Conservation (phyloP, 2,329 filamentous ascomycete species). For the Graphiopsis chlorocephala region DNA sequence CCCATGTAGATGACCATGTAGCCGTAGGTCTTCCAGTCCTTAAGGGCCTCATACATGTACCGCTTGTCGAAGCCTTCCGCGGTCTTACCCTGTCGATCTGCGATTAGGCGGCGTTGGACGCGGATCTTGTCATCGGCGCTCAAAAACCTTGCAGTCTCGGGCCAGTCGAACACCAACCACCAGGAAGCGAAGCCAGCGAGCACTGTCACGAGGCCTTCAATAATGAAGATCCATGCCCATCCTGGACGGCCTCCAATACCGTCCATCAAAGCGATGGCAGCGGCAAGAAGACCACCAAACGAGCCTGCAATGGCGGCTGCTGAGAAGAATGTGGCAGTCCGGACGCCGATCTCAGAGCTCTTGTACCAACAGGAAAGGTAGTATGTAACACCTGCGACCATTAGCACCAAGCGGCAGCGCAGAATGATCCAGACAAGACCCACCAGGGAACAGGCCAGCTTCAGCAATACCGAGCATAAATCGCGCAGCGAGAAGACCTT, state of each 20-base stretch:
- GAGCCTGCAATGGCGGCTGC: constrained; percentile 76
- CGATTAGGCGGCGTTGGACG: constrained; percentile 27
- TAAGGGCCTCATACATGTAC: constrained; percentile 43
- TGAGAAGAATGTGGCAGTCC: constrained; percentile 79
- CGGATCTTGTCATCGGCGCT: constrained; percentile 39
- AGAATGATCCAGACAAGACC: not conserved
- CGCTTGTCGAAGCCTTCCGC: constrained; percentile 27
- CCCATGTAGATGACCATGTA: constrained; percentile 76
- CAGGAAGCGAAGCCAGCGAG: constrained; percentile 48
- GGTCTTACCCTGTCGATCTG: constrained; percentile 26
- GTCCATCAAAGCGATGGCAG: constrained; percentile 68
- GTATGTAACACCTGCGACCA: constrained; percentile 46
- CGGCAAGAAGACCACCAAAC: constrained; percentile 71
- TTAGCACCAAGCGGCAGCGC: not conserved
- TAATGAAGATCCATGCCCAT: constrained; percentile 46
- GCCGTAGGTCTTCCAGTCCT: constrained; percentile 79
- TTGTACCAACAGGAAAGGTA: constrained; percentile 76
- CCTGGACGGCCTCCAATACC: constrained; percentile 52
- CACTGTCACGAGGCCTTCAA: constrained; percentile 66
- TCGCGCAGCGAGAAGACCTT: constrained; percentile 33
- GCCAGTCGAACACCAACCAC: constrained; percentile 53
- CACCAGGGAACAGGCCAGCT: constrained; percentile 60
- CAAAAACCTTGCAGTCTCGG: constrained; percentile 57
- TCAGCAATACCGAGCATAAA: constrained; percentile 70
- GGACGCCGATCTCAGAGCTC: constrained; percentile 75